A percentile compares a stretch with the other conserved stretches of the same genome.
Evolutionary conservation across 2,329 filamentous ascomycete species (phyloP).

Genomic region (Akanthomyces lecanii): DNA sequence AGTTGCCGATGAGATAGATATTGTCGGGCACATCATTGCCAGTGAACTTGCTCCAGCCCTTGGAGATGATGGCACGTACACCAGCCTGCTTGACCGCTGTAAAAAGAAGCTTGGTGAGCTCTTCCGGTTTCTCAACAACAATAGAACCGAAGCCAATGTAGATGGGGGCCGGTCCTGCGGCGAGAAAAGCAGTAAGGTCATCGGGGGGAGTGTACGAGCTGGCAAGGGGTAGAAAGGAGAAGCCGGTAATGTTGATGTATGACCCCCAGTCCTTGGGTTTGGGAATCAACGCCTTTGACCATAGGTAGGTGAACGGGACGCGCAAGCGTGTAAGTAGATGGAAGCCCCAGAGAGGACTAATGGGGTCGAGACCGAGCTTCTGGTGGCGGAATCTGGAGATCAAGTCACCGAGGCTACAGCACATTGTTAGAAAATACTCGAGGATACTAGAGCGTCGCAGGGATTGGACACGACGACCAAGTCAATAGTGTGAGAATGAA

Average conservation of each 20-base stretch:
- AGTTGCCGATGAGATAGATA: conserved; percentile 60
- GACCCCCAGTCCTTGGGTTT: conserved; percentile 60
- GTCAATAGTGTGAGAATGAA: neutral
- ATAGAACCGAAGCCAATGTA: conserved; percentile 18
- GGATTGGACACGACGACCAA: neutral
- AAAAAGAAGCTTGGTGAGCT: conserved; percentile 55
- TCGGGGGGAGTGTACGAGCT: conserved; percentile 49
- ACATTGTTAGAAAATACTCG: neutral
- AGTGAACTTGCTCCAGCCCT: conserved; percentile 62
- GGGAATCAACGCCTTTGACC: conserved; percentile 63
- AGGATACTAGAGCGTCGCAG: neutral
- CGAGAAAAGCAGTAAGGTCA: conserved; percentile 52
- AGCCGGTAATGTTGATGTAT: conserved; percentile 58
- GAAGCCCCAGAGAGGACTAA: conserved; percentile 63
- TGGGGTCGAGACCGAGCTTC: conserved; percentile 57
- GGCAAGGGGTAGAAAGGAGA: conserved; percentile 55
- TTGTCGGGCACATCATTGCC: conserved; percentile 43
- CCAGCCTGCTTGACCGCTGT: conserved; percentile 54
- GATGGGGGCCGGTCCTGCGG: conserved; percentile 49
- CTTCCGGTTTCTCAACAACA: conserved; percentile 42
- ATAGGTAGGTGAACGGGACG: conserved; percentile 67
- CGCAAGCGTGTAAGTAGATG: conserved; percentile 58
- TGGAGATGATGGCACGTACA: conserved; percentile 57
- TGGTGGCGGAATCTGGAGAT: conserved; percentile 66
- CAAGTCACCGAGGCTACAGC: conserved; percentile 55